Evolutionary conservation across 352 stramenopile species (phyloP).

Genomic region (Phytophthora macrochlamydospora): DNA sequence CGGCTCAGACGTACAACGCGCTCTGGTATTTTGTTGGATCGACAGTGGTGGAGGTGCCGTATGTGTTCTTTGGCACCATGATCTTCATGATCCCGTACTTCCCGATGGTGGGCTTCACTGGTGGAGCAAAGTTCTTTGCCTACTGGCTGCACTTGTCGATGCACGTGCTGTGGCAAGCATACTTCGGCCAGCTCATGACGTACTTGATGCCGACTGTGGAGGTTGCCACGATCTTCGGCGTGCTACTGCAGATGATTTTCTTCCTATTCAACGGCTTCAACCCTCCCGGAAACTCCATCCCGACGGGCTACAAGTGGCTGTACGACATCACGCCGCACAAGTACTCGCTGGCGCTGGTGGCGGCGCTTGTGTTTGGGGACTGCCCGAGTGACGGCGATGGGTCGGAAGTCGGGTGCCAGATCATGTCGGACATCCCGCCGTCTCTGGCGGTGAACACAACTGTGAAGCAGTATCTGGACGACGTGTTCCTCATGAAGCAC

Average conservation of each 20-base stretch:
- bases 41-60: neutral
- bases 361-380: neutral
- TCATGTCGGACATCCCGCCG: neutral
- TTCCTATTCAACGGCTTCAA: constrained; percentile 1
- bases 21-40: neutral
- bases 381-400: neutral
- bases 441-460: neutral
- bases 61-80: neutral
- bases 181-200: constrained; percentile 31
- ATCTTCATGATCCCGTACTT: neutral
- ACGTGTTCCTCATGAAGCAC: neutral
- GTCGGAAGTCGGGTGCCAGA: neutral
- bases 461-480: neutral
- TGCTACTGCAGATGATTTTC: neutral
- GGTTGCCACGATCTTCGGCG: neutral
- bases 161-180: constrained; percentile 33
- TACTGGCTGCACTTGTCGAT: constrained; percentile 42
- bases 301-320: neutral
- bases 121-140: constrained; percentile 33
- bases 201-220: constrained; percentile 7
- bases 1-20: constrained; percentile 1
- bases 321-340: neutral
- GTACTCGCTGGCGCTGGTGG: neutral
- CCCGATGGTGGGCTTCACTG: neutral
- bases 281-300: neutral